Evolutionary conservation across 305 asterid genomes (phyloP).

Genomic region (Solanum chacoense): DNA sequence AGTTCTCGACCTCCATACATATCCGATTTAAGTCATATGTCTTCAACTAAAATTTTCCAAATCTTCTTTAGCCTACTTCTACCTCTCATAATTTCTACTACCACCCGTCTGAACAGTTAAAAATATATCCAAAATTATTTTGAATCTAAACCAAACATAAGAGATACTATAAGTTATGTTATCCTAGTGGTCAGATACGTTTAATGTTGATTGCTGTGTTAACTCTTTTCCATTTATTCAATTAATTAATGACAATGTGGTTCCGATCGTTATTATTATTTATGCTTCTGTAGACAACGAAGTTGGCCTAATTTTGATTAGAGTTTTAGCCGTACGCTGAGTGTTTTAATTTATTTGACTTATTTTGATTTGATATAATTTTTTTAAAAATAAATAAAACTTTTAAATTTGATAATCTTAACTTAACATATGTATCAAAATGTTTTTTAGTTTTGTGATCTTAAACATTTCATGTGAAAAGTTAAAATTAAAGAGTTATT

Average conservation of each 20-base stretch:
- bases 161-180: not conserved
- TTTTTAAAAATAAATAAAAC: too few species aligned
- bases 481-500: not conserved
- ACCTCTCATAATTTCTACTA: not conserved
- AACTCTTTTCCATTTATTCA: not conserved
- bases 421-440: not conserved
- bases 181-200: not conserved
- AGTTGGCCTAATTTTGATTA: not conserved
- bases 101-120: not conserved
- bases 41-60: not conserved
- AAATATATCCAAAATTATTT: too few species aligned
- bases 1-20: not conserved
- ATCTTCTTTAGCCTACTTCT: not conserved
- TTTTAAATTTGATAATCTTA: not conserved
- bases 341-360: not conserved
- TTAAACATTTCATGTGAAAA: not conserved
- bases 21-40: not conserved
- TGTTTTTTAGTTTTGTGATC: not conserved
- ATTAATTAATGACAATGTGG: not conserved
- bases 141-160: not conserved
- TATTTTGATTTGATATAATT: not conserved
- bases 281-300: not conserved
- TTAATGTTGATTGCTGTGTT: not conserved
- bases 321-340: rapidly evolving
- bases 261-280: not conserved